These are phyloP conservation scores for Nakaseomyces glabratus DNA, from an alignment of 1,139 yeast species.

Conservation along the genomic window DNA sequence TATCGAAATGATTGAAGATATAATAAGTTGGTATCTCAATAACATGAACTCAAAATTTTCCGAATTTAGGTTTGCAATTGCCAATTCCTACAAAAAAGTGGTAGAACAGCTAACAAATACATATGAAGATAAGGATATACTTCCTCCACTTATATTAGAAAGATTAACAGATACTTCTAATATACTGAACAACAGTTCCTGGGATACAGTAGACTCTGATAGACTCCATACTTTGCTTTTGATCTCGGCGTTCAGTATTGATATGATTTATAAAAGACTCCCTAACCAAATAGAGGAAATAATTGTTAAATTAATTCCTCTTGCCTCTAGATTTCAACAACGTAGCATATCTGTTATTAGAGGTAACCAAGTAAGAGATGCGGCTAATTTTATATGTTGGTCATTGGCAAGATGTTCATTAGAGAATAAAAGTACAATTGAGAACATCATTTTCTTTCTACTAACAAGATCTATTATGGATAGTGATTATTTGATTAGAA, in stretches of 20 bases:
- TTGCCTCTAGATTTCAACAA: conserved; percentile 37
- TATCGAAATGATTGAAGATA: neutral
- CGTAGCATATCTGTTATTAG: conserved; percentile 39
- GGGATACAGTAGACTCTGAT: conserved; percentile 28
- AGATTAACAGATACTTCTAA: neutral
- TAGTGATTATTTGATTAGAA: conserved; percentile 58
- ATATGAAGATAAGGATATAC: neutral
- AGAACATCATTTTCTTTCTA: conserved; percentile 36
- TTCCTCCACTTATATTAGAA: neutral
- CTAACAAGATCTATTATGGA: conserved; percentile 57
- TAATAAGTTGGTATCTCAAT: neutral
- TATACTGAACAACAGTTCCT: conserved; percentile 6
- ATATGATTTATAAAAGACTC: neutral
- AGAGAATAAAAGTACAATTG: conserved; percentile 25
- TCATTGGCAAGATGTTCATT: conserved; percentile 41
- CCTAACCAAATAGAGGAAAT: neutral
- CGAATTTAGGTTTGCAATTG: conserved; percentile 1
- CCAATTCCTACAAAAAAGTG: neutral
- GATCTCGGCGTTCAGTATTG: conserved; percentile 23
- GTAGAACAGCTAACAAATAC: neutral
- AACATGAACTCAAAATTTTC: conserved; percentile 3
- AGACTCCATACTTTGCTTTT: conserved; percentile 29
- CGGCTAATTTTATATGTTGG: conserved; percentile 75
- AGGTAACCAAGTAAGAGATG: conserved; percentile 70
- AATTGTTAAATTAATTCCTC: conserved; percentile 3